These are phyloP conservation scores for Vaccinium vitisidaea DNA, from an alignment of 148 eudicot genomes.

Conservation along the genomic window DNA sequence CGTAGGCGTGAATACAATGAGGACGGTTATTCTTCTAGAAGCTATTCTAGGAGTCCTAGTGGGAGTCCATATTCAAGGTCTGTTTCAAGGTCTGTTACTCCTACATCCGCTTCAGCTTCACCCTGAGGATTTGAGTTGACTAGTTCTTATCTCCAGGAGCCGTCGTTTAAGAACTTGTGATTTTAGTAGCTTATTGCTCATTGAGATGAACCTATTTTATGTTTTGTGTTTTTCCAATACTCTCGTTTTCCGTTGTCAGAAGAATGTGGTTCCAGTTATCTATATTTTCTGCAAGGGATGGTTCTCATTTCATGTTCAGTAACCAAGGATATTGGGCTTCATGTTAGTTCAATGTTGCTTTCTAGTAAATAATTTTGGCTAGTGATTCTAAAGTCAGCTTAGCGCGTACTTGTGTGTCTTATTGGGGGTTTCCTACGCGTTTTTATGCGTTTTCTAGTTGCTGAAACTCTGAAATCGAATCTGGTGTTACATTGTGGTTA, in stretches of 20 bases:
- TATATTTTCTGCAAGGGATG: not conserved
- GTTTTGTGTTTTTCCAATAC: not conserved
- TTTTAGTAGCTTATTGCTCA: not conserved
- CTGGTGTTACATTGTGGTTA: not conserved
- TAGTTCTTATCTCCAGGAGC: not conserved
- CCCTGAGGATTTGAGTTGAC: not conserved
- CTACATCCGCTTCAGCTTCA: slow-evolving; percentile 46
- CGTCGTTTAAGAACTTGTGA: not conserved
- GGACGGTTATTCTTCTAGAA: not conserved
- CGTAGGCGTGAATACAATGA: not conserved
- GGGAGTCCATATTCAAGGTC: slow-evolving; percentile 46
- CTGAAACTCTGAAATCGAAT: not conserved
- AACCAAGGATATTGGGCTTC: not conserved
- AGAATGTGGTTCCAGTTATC: not conserved
- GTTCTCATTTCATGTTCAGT: not conserved
- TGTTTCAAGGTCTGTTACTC: slow-evolving; percentile 52
- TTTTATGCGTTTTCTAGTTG: not conserved
- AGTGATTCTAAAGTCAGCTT: not conserved
- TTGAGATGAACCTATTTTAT: not conserved
- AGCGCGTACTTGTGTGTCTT: no score
- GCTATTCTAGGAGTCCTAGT: slow-evolving; percentile 36
- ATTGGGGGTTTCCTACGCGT: not conserved
- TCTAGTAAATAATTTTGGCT: no score
- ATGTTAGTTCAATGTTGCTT: not conserved
- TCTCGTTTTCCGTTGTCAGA: no score